phyloP scores from a whole-genome alignment of 148 eudicot genomes.

The Fagopyrum esculentum region DNA sequence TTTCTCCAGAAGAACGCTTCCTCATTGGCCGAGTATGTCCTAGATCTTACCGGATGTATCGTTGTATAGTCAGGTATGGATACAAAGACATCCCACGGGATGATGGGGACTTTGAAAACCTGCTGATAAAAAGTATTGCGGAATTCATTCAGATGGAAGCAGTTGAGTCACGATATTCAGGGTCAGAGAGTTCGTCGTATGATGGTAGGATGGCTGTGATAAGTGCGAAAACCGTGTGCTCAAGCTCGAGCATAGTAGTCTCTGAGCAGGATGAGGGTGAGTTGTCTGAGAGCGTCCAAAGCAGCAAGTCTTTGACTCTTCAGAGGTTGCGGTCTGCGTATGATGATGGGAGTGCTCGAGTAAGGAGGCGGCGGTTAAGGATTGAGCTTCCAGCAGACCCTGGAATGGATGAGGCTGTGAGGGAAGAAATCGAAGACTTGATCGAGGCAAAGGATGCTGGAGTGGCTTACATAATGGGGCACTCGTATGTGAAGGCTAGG shows the following conservation, averaged over 20 bases:
- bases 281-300: conserved; percentile 28
- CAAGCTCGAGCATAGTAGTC: conserved; percentile 36
- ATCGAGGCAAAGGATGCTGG: conserved; percentile 92
- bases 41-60: conserved; percentile 88
- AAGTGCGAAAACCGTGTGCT: conserved; percentile 34
- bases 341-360: conserved; percentile 53
- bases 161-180: conserved; percentile 51
- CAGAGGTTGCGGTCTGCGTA: conserved; percentile 66
- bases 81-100: conserved; percentile 80
- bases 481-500: conserved; percentile 80
- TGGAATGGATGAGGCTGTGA: conserved; percentile 46
- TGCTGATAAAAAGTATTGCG: conserved; percentile 69
- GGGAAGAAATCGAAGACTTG: conserved; percentile 71
- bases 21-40: conserved; percentile 90
- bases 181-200: conserved; percentile 52
- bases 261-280: conserved; percentile 39
- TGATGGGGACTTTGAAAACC: conserved; percentile 76
- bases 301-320: conserved; percentile 63
- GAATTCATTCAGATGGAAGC: conserved; percentile 96
- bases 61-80: conserved; percentile 83
- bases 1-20: conserved; percentile 77
- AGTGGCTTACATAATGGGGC: conserved; percentile 90
- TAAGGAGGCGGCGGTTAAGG: conserved; percentile 50
- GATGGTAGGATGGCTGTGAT: conserved; percentile 97
- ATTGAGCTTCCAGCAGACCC: conserved; percentile 54